Base-by-base conservation (phyloP, 2,329 filamentous ascomycete genomes). In the Erysiphe pisi region DNA sequence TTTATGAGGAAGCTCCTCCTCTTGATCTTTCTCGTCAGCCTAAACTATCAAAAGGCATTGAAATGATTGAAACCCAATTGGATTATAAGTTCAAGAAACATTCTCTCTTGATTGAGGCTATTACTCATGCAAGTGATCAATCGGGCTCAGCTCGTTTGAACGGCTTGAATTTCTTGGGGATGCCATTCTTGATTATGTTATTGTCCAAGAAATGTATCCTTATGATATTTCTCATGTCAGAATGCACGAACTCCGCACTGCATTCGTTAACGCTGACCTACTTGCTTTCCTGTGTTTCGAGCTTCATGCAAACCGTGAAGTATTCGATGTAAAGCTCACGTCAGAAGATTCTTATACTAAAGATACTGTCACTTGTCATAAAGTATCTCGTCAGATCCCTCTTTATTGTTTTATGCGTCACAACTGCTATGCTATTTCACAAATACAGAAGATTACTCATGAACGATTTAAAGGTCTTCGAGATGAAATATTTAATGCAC, bases 161-260 rank as follows among this genome's bases (percentile, higher is more conserved):
- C 88, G 93, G 0, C 86, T 97, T 0, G 94, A 97, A 81, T 97
- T 95, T 80, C 84, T 97, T 0, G 94, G 94, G 0, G 94, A 98
- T 80, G 88, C 93, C 0, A 85, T 97, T 1, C 87, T 98, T 0
- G 94, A 98, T 82, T 87, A 89, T 79, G 84, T 97, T 77, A 84
- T 97, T 74, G 89, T 92, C 11, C 84, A 84, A 0, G 85, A 83
- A n/a, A 83, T 94, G 8, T 79, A 81, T 1, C 83, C 84, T 0
- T 81, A 88, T 74, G 81, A 85, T 2, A 82, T 88, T 16, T 82
- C 84, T 1, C 87, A 88, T 75, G 83, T 85, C 74, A 83, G 87
- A n/a, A 92, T 98, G 88, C 93, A 97, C 80, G 84, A 89, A 2
- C 84, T 94, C 77, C 90, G 92, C 77, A 89, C 91, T 0, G 90